Evolutionary conservation across 192 early-diverging fungal genomes (phyloP).

Genomic region (Mortierella claussenii): DNA sequence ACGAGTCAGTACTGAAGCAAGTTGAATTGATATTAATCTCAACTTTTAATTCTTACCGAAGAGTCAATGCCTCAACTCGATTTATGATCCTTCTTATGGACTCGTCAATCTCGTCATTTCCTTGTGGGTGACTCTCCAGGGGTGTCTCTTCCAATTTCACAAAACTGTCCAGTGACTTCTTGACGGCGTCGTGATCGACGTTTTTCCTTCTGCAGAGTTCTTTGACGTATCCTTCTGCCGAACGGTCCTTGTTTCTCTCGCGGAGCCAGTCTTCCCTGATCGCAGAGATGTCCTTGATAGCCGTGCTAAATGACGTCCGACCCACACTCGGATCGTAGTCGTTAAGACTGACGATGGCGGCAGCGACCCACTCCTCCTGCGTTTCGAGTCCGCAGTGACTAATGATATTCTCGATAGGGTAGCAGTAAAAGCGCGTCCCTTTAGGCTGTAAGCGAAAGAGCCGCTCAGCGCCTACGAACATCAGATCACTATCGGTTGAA

Average conservation of each 20-base stretch:
- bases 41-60: conserved; percentile 18
- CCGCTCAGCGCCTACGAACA: conserved; percentile 28
- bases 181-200: conserved; percentile 2
- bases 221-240: conserved; percentile 12
- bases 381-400: conserved; percentile 20
- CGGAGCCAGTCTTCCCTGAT: conserved; percentile 8
- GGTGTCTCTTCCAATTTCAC: conserved; percentile 21
- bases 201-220: conserved; percentile 24
- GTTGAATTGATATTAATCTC: conserved; percentile 9
- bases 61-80: conserved; percentile 20
- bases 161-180: conserved; percentile 16
- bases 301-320: conserved; percentile 19
- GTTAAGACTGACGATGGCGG: conserved; percentile 22
- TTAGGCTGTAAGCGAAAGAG: conserved; percentile 17
- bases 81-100: conserved; percentile 24
- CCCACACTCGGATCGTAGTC: conserved; percentile 28
- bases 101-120: conserved; percentile 19
- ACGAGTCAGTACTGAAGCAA: conserved; percentile 11
- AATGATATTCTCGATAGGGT: conserved; percentile 18
- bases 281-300: conserved; percentile 10
- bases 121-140: background rate
- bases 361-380: conserved; percentile 20
- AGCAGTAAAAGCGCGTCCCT: conserved; percentile 16
- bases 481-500: conserved; percentile 26
- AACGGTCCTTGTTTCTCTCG: conserved; percentile 10